Evolutionary conservation across 495 filamentous ascomycete species (phyloP).

Genomic region (Xylaria grammica): DNA sequence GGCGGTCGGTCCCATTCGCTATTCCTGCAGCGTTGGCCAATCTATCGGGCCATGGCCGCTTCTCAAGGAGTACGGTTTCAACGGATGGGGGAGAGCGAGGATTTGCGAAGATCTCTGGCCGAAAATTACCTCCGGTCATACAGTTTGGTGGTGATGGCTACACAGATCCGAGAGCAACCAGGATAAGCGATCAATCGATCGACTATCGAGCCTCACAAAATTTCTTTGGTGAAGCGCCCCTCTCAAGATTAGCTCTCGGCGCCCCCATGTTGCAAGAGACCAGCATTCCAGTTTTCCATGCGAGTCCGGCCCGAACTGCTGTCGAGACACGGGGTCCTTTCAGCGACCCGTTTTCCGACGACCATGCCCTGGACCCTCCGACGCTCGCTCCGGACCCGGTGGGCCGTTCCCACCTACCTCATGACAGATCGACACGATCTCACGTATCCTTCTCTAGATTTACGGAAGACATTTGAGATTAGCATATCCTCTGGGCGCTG

Average conservation of each 20-base stretch:
- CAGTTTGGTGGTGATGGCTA: conserved; percentile 74
- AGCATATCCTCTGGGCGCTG: conserved; percentile 23
- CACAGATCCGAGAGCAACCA: conserved; percentile 58
- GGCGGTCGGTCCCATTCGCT: conserved; percentile 57
- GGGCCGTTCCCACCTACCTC: conserved; percentile 50
- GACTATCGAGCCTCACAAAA: conserved; percentile 57
- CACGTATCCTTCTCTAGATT: conserved; percentile 54
- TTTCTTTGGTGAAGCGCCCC: conserved; percentile 42
- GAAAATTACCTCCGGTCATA: conserved; percentile 74
- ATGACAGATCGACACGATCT: conserved; percentile 47
- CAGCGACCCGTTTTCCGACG: conserved; percentile 43
- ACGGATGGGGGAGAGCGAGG: conserved; percentile 56
- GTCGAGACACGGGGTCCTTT: conserved; percentile 46
- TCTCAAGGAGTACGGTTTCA: conserved; percentile 49
- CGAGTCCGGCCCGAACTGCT: conserved; percentile 51
- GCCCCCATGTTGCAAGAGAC: conserved; percentile 55
- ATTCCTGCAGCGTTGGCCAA: conserved; percentile 61
- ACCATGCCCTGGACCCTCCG: conserved; percentile 23
- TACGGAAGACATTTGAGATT: conserved; percentile 56
- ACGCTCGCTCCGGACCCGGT: conserved; percentile 42
- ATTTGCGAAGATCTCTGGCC: conserved; percentile 66
- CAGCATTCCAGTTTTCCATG: conserved; percentile 48
- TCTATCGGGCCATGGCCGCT: conserved; percentile 52
- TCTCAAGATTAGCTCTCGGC: conserved; percentile 46
- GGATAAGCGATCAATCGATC: conserved; percentile 51